Percentiles rank a stretch among this genome's conserved stretches.
phyloP scores from a whole-genome alignment of 768 basidiomycete species.

The Pisolithus albus region DNA sequence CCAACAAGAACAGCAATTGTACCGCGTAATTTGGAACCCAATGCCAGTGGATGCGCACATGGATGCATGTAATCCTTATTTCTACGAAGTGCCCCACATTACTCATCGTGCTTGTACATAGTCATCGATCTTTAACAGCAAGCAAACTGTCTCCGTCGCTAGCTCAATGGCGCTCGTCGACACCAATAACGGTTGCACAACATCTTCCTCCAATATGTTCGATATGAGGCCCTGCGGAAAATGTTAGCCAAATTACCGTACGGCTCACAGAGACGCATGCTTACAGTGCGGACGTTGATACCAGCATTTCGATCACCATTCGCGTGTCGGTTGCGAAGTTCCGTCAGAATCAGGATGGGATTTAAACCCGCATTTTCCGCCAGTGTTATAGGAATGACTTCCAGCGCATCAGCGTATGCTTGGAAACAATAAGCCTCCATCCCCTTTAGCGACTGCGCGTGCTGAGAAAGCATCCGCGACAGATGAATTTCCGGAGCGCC shows the following conservation, averaged over 20 bases:
- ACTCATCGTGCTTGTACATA: conserved; percentile 71
- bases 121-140: conserved; percentile 93
- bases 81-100: not conserved
- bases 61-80: too few species aligned
- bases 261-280: conserved; percentile 12
- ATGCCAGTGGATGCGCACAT: too few species aligned
- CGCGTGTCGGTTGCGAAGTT: conserved; percentile 94
- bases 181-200: conserved; percentile 92
- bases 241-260: conserved; percentile 5
- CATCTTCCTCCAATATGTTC: conserved; percentile 96
- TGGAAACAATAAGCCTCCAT: conserved; percentile 99
- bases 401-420: conserved; percentile 94
- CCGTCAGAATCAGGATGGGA: conserved; percentile 97
- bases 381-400: conserved; percentile 94
- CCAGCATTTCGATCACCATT: conserved; percentile 91
- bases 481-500: conserved; percentile 98
- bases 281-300: conserved; percentile 95
- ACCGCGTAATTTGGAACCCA: too few species aligned
- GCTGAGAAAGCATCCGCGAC: conserved; percentile 82
- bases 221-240: conserved; percentile 78
- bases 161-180: conserved; percentile 94
- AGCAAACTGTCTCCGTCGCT: conserved; percentile 94
- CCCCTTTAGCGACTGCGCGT: conserved; percentile 89
- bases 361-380: conserved; percentile 99
- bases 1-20: not conserved